These are phyloP conservation scores for Aotearoamyces nothofagi DNA, from an alignment of 2,329 filamentous ascomycete species.

Conservation along the genomic window DNA sequence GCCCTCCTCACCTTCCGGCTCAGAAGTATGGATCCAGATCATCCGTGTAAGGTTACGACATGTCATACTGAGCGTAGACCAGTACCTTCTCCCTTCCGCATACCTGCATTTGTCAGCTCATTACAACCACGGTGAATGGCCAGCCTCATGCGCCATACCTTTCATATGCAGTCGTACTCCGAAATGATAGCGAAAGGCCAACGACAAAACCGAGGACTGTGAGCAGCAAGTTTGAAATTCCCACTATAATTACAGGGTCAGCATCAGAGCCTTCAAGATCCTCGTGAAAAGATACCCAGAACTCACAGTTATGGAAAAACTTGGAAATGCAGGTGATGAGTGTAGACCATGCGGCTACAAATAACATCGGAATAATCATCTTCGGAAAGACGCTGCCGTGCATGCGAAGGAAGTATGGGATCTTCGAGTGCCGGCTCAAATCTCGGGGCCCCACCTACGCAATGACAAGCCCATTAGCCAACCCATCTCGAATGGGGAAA, in stretches of 20 bases:
- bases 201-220: slow-evolving; percentile 74
- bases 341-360: slow-evolving; percentile 50
- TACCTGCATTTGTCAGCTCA: slow-evolving; percentile 24
- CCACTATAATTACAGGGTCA: slow-evolving; percentile 21
- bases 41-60: slow-evolving; percentile 55
- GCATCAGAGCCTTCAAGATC: too few species aligned
- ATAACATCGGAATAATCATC: slow-evolving; percentile 52
- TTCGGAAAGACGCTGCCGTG: slow-evolving; percentile 63
- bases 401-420: slow-evolving; percentile 60
- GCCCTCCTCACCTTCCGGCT: slow-evolving; percentile 37
- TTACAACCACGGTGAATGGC: too few species aligned
- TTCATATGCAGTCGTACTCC: slow-evolving; percentile 65
- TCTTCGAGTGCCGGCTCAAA: slow-evolving; percentile 59
- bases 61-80: slow-evolving; percentile 45
- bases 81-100: slow-evolving; percentile 47
- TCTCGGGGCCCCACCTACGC: slow-evolving; percentile 43
- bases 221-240: slow-evolving; percentile 52
- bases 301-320: slow-evolving; percentile 21
- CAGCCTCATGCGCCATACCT: too few species aligned
- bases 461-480: too few species aligned
- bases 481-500: too few species aligned
- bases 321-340: slow-evolving; percentile 41
- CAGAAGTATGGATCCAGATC: slow-evolving; percentile 66
- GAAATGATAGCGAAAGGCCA: slow-evolving; percentile 63
- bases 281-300: background rate